Evolutionary conservation across 2,329 filamentous ascomycete species (phyloP).

Genomic region (Paecilomyces sp.): DNA sequence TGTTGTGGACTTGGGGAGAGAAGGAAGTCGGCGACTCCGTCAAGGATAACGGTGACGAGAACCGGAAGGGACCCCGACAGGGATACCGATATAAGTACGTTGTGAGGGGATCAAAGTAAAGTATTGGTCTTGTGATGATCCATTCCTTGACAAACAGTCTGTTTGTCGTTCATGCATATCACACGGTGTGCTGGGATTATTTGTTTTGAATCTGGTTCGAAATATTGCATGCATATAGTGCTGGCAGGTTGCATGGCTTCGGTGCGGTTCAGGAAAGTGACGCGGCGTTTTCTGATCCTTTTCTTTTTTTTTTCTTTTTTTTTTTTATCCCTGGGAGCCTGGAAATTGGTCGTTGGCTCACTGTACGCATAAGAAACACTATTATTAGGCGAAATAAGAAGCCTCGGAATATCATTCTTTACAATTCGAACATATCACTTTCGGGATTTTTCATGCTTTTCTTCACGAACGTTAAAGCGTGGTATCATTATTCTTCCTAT

Average conservation of each 20-base stretch:
- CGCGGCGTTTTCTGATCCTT: not conserved
- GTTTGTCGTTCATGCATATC: not conserved
- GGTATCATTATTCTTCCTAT: not conserved
- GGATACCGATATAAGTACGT: slow-evolving; percentile 34
- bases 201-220: not conserved
- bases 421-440: not conserved
- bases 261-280: not conserved
- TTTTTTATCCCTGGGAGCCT: not conserved
- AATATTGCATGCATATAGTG: not conserved
- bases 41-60: slow-evolving; percentile 17
- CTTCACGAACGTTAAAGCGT: not conserved
- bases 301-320: not conserved
- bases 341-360: not conserved
- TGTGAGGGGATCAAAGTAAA: slow-evolving; percentile 6
- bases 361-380: not conserved
- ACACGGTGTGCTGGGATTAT: not conserved
- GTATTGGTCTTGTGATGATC: not conserved
- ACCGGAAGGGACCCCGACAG: slow-evolving; percentile 19
- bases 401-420: not conserved
- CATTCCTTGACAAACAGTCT: not conserved
- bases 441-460: too few species aligned
- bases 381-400: not conserved
- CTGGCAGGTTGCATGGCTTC: not conserved
- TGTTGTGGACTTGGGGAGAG: slow-evolving; percentile 35
- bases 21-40: slow-evolving; percentile 28